These are phyloP conservation scores for Prunus kanzakura DNA, from an alignment of 306 rosid species.

Conservation along the genomic window DNA sequence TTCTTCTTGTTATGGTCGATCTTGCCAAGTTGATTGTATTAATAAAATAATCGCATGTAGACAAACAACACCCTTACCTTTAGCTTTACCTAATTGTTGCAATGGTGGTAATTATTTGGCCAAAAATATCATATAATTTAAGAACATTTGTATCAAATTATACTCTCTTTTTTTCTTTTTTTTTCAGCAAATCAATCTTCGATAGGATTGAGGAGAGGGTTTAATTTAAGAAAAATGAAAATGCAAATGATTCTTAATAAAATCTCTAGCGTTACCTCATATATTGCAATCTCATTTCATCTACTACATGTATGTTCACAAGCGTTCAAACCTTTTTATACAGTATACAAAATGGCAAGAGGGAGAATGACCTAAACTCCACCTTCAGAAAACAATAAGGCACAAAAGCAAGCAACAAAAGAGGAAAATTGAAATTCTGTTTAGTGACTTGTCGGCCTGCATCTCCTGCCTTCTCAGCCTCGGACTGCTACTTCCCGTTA, in stretches of 20 bases:
- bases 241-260: neutral
- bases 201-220: no score
- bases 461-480: conserved; percentile 85
- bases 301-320: neutral
- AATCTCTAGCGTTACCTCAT: neutral
- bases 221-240: neutral
- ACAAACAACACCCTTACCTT: no score
- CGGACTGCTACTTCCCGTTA: conserved; percentile 39
- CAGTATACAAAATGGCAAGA: conserved; percentile 29
- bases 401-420: conserved; percentile 80
- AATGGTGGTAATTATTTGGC: no score
- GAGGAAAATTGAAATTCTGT: conserved; percentile 77
- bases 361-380: conserved; percentile 17
- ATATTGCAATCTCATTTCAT: conserved; percentile 10
- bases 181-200: no score
- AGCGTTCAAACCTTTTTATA: conserved; percentile 24
- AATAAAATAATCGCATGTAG: no score
- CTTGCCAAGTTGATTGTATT: no score
- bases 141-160: no score
- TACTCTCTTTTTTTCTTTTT: no score
- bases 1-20: no score
- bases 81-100: no score
- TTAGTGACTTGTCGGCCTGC: conserved; percentile 74
- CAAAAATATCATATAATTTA: no score
- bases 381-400: conserved; percentile 63